Evolutionary conservation across 2,329 filamentous ascomycete species (phyloP), one percentile per base, ranked within the genome.

Genomic region (Ascochyta clinopodiicola): DNA sequence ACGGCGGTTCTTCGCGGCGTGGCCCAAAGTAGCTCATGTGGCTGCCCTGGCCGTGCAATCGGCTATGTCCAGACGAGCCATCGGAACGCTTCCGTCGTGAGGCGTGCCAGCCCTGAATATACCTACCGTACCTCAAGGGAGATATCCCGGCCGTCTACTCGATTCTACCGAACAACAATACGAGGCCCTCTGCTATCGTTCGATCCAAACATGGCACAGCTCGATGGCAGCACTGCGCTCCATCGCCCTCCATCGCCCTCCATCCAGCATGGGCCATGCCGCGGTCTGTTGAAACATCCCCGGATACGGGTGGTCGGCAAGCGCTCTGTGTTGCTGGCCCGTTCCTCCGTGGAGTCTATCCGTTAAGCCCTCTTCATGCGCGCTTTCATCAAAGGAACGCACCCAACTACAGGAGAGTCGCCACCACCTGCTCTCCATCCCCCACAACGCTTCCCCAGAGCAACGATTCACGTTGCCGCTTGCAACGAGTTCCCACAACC

Each of bases 11-110:
- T 25, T 56, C 52, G 52, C 52, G 15, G 43, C 24, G 12, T 44
- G 19, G 19, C 51, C 36, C 35, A 31, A 43, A 43, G 52, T 50
- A 45, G 46, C 52, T 45, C 29, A 44, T 34, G 44, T 56, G 31
- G 46, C 46, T 51, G 37, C 32, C 17, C 1, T 31, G 12, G 2
- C 6, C 25, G 13, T 19, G n/a, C 35, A 13, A 40, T 22, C 9
- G 22, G 40, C 12, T 27, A 45, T 40, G 52, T 42, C 52, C 45
- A 42, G 35, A 22, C 40, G 46, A 44, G n/a, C 15, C 47, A 6
- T 27, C 40, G 40, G 34, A 37, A 48, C 6, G 31, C 24, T 39
- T 37, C 51, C 44, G 44, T 48, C 51, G 31, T 32, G 4, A 37
- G 42, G 38, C 43, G 22, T 43, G 24, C 29, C 5, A 31, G 13